Evolutionary conservation across 129 eudicot genomes (phyloP), one percentile per base, ranked within the genome.

Genomic region (Heracleum sosnowskyi): DNA sequence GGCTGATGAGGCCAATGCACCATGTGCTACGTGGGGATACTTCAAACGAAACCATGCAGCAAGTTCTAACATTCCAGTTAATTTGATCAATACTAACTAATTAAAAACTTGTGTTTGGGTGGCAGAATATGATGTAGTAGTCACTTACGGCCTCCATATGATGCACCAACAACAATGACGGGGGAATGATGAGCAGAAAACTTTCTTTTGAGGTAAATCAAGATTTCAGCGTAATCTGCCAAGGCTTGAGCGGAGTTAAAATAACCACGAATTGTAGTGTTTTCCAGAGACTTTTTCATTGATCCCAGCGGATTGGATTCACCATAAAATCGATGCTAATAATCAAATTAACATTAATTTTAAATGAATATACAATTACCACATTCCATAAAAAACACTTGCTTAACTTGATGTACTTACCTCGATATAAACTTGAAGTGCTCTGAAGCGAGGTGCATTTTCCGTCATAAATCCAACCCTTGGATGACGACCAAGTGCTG

Each of bases 81-180:
- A 8, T 34, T 35, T 17, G 2, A 69, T 33, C 28, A n/a, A 26
- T 57, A 57, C 8, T n/a, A 9, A 26, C 29, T 28, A 62, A 11
- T 26, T 26, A 62, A 26, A 3, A 51, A 51, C 47, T 44, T 4
- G 18, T 55, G 11, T 55, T 3, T 26, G 29, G 28, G 4, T 63
- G 40, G 10, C 5, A n/a, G n/a, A n/a, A n/a, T n/a, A n/a, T n/a
- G n/a, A 11, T 29, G 9, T 26, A 64, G 2, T 69, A 64, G 18
- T 69, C 44, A 69, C 86, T 83, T 78, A 83, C 89, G 80, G 83
- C 89, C 86, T 44, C 86, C 89, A 33, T 83, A 86, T 3, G 86
- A 86, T n/a, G 76, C 87, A 20, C 89, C 89, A 40, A 83, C 35
- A 12, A 69, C 77, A 57, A 86, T 86, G 37, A 86, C 76, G 0